Conservation (phyloP, 768 basidiomycete species). For the Pisolithus tinctorius region DNA sequence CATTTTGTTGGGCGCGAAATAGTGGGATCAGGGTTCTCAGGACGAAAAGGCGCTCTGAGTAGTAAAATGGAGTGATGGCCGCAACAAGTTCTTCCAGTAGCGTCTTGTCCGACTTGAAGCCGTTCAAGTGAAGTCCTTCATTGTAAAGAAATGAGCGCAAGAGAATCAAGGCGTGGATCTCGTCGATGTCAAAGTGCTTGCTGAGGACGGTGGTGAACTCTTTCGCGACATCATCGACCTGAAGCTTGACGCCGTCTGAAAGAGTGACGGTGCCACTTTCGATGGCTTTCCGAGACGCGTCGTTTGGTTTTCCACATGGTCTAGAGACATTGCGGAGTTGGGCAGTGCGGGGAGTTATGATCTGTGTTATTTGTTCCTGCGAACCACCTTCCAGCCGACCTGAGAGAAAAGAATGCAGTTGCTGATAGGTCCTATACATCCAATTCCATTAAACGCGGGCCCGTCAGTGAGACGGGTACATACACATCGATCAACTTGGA, state of each 20-base stretch:
- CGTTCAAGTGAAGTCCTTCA: conserved; percentile 54
- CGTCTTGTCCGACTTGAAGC: conserved; percentile 35
- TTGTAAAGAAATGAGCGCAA: conserved; percentile 76
- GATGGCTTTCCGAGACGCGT: conserved; percentile 58
- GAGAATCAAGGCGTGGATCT: conserved; percentile 70
- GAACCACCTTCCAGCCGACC: conserved; percentile 54
- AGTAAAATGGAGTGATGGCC: conserved; percentile 75
- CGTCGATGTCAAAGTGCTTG: conserved; percentile 66
- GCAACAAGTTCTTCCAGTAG: conserved; percentile 38
- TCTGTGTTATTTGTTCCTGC: conserved; percentile 51
- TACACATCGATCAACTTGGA: conserved; percentile 71
- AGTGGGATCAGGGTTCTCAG: conserved; percentile 68
- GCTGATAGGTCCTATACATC: conserved; percentile 49
- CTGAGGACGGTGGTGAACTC: conserved; percentile 69
- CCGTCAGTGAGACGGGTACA: not conserved
- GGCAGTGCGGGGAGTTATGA: conserved; percentile 48
- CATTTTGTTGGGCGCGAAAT: conserved; percentile 61
- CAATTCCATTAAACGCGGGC: conserved; percentile 1
- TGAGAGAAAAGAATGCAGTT: conserved; percentile 53
- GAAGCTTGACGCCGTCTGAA: conserved; percentile 54
- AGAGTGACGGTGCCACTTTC: conserved; percentile 64
- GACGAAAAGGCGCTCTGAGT: conserved; percentile 68
- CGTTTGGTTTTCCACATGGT: conserved; percentile 66
- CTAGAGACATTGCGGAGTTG: conserved; percentile 52
- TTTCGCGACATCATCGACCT: conserved; percentile 64